Conservation (phyloP, 2,329 filamentous ascomycete genomes). For the Colletotrichum sp. region DNA sequence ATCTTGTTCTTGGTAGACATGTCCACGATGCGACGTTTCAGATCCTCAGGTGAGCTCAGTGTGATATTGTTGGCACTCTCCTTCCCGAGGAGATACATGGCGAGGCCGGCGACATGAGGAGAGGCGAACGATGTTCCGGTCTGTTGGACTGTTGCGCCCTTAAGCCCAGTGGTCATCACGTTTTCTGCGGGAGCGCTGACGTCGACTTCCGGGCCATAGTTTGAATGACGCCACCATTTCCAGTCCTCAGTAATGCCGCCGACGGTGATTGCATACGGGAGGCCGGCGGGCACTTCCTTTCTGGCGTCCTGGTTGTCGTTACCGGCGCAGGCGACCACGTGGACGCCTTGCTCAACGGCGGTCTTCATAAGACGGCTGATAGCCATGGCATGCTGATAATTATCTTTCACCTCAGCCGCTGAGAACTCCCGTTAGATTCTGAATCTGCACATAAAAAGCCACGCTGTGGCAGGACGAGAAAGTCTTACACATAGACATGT, state of each 20-base stretch:
- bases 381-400: too few relatives aligned
- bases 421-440: neutral
- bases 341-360: slow-evolving; percentile 50
- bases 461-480: neutral
- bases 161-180: slow-evolving; percentile 49
- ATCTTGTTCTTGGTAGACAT: slow-evolving; percentile 46
- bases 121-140: slow-evolving; percentile 41
- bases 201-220: slow-evolving; percentile 52
- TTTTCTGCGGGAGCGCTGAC: slow-evolving; percentile 54
- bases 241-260: slow-evolving; percentile 49
- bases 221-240: slow-evolving; percentile 49
- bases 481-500: slow-evolving; percentile 44
- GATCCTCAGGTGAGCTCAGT: slow-evolving; percentile 42
- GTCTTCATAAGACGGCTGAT: slow-evolving; percentile 38
- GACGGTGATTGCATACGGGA: slow-evolving; percentile 54
- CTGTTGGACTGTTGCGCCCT: slow-evolving; percentile 43
- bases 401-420: neutral
- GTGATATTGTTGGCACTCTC: slow-evolving; percentile 36
- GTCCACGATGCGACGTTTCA: slow-evolving; percentile 51
- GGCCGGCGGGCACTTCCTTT: slow-evolving; percentile 51
- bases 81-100: slow-evolving; percentile 20
- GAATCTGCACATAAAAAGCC: neutral
- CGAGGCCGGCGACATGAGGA: slow-evolving; percentile 23
- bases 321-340: slow-evolving; percentile 59
- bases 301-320: slow-evolving; percentile 44